These are phyloP conservation scores for Biancaea sappan DNA, from an alignment of 306 rosid species.

Conservation along the genomic window DNA sequence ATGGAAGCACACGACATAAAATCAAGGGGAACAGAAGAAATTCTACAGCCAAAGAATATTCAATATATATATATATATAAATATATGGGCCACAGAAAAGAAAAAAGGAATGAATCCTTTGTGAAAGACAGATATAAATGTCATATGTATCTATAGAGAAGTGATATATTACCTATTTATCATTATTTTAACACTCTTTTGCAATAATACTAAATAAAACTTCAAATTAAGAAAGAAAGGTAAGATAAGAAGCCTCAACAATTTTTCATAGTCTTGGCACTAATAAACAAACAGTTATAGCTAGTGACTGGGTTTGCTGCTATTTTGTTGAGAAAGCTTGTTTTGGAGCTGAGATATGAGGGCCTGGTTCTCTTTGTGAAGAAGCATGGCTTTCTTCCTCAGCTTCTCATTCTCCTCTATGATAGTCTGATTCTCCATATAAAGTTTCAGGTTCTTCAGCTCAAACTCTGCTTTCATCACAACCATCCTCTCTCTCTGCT, in stretches of 20 bases:
- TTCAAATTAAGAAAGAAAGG: conserved; percentile 7
- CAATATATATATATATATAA: too few relatives aligned
- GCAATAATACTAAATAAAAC: conserved; percentile 37
- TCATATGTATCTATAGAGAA: too few relatives aligned
- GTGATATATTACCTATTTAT: conserved; percentile 31
- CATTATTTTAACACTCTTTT: conserved; percentile 25
- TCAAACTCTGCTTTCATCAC: conserved; percentile 58
- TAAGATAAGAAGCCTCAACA: conserved; percentile 20
- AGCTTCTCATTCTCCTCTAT: conserved; percentile 82
- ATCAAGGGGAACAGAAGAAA: too few relatives aligned
- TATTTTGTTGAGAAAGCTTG: conserved; percentile 44
- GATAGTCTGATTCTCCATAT: conserved; percentile 72
- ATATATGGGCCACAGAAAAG: too few relatives aligned
- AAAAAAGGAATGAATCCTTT: too few relatives aligned
- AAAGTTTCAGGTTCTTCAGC: conserved; percentile 76
- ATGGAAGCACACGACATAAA: too few relatives aligned
- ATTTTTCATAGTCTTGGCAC: conserved; percentile 23
- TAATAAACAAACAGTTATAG: conserved; percentile 33
- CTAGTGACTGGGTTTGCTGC: conserved; percentile 27
- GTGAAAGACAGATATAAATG: neutral
- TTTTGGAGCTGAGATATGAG: conserved; percentile 68
- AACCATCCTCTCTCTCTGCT: conserved; percentile 38
- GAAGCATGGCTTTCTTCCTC: conserved; percentile 75
- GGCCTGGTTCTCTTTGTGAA: conserved; percentile 76
- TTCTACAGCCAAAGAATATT: too few relatives aligned